Base-by-base conservation (phyloP, 1,284 basidiomycete genomes). In the Ceratobasidium sp. region DNA sequence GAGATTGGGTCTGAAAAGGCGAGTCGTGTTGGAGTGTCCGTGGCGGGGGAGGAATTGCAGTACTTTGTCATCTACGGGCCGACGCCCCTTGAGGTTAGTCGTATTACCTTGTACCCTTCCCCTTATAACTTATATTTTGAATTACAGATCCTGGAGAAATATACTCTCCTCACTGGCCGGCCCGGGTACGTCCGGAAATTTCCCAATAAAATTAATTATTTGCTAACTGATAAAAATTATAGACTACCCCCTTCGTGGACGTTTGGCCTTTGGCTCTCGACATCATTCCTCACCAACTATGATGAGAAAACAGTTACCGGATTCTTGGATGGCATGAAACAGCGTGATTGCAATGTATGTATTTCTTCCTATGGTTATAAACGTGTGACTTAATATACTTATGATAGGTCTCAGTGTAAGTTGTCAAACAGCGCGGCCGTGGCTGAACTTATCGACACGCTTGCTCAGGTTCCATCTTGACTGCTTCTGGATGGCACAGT, bases 401-500 rank as follows among this genome's bases (percentile, higher is more conserved):
- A 19, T 34, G 24, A 48, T 48, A 74, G 72, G 72, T 74, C 41
- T 74, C 72, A 9, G 72, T 74, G 72, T 74, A 56, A 56, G 72
- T 46, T 56, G 39, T 22, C 4, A 2, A 7, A 2, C 22, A 22
- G n/a, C 27, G 27, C 31, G 3, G n/a, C 22, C 4, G 9, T 51
- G 8, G 37, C 31, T 3, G n/a, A 11, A 56, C 24, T n/a, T 31
- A 69, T 16, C 34, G 46, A 64, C 14, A 14, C n/a, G 1, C 11
- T 34, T 9, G 16, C 24, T 19, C 34, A 74, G 72, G 0, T 90
- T 92, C 83, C 91, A 93, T 78, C 80, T 92, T 54, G 91, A 93
- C 79, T 92, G 90, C 79, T 92, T 92, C 83, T 92, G 89, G 89
- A 92, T 92, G 90, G 90, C 90, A 79, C 88, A 89, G 80, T 92